Evolutionary conservation across 257 asterid species (phyloP).

Genomic region (Solanum sparsipilum): DNA sequence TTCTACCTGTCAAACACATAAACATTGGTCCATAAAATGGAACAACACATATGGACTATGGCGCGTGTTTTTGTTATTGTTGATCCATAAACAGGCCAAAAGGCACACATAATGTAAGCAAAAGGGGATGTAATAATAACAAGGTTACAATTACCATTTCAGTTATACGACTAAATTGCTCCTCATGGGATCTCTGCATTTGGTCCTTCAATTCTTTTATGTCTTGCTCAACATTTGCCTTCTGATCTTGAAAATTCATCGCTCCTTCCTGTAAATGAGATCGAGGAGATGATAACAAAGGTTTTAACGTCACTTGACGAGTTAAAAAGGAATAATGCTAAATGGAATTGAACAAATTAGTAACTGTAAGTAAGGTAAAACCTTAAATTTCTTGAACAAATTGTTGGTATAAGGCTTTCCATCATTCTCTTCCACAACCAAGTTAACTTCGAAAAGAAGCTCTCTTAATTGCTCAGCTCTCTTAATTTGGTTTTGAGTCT

Average conservation of each 20-base stretch:
- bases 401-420: constrained; percentile 48
- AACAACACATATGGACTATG: background rate
- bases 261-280: constrained; percentile 30
- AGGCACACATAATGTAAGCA: background rate
- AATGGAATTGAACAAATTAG: background rate
- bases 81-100: background rate
- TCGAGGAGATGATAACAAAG: background rate
- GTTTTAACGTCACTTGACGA: background rate
- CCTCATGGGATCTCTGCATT: constrained; percentile 25
- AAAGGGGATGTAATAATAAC: background rate
- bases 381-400: constrained; percentile 36
- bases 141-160: constrained; percentile 34
- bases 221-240: constrained; percentile 32
- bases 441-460: constrained; percentile 40
- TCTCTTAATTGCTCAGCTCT: constrained; percentile 23
- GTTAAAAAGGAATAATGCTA: background rate
- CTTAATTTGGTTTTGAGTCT: constrained; percentile 26
- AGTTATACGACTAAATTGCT: constrained; percentile 9
- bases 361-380: background rate
- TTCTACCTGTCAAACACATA: background rate
- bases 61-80: background rate
- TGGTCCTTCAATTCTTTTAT: constrained; percentile 31
- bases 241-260: constrained; percentile 19
- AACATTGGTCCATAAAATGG: background rate
- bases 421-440: constrained; percentile 33